Percentiles rank a stretch among this genome's conserved stretches.
phyloP scores from a whole-genome alignment of 306 rosid species.

The Potentilla sterilis region DNA sequence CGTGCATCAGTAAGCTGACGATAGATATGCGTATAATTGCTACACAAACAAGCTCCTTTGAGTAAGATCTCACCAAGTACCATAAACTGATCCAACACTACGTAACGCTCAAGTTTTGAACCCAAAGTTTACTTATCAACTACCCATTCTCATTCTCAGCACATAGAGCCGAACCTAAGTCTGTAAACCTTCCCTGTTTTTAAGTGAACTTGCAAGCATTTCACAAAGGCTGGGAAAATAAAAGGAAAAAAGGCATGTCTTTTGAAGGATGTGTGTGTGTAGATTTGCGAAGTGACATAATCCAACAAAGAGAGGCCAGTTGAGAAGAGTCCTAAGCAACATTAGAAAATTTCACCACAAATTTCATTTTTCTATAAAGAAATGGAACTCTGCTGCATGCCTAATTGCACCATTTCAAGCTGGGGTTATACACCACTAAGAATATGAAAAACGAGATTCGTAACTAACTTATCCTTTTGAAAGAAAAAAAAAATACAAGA shows the following conservation, averaged over 20 bases:
- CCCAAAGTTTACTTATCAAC: conserved; percentile 18
- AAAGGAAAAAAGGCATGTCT: background rate
- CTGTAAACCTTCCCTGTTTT: conserved; percentile 7
- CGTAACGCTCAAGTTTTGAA: background rate
- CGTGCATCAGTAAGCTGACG: background rate
- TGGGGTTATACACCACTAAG: conserved; percentile 4
- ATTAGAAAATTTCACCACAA: background rate
- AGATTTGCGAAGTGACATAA: background rate
- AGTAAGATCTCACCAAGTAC: background rate
- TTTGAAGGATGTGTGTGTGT: background rate
- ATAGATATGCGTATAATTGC: background rate
- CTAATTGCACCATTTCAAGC: conserved; percentile 4
- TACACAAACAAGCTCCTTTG: background rate
- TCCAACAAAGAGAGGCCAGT: background rate
- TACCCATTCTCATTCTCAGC: conserved; percentile 21
- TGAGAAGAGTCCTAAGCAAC: background rate
- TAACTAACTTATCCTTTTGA: background rate
- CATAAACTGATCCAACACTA: background rate
- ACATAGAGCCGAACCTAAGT: conserved; percentile 1
- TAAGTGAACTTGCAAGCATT: background rate
- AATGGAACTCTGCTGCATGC: background rate
- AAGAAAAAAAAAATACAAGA: background rate
- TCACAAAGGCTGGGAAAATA: background rate
- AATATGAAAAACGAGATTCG: background rate
- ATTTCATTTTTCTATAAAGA: background rate